Evolutionary conservation across 352 stramenopile genomes (phyloP).

Genomic region (Globisporangium solare): DNA sequence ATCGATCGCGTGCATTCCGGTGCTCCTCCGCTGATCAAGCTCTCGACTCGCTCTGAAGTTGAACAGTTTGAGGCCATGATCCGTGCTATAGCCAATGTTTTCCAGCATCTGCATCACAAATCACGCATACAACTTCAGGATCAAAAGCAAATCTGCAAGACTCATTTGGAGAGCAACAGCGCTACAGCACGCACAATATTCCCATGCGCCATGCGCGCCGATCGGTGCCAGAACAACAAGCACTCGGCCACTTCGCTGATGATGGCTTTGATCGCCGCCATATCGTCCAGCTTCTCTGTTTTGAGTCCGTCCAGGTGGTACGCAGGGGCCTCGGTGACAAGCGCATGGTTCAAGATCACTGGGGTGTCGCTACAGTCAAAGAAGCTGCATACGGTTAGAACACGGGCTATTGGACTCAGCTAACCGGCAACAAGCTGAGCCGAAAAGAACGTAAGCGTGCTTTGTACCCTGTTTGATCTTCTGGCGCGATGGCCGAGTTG

Average conservation of each 20-base stretch:
- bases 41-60: conserved; percentile 39
- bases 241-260: conserved; percentile 44
- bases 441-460: neutral
- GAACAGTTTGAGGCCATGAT: conserved; percentile 33
- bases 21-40: conserved; percentile 22
- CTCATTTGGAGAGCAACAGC: neutral
- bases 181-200: conserved; percentile 43
- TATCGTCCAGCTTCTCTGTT: conserved; percentile 28
- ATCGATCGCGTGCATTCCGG: conserved; percentile 26
- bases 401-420: conserved; percentile 7
- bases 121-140: neutral
- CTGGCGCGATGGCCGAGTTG: conserved; percentile 24
- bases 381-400: conserved; percentile 20
- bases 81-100: conserved; percentile 44
- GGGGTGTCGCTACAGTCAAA: conserved; percentile 30
- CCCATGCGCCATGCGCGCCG: conserved; percentile 49
- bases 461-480: conserved; percentile 49
- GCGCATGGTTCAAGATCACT: conserved; percentile 44
- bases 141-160: too few species aligned
- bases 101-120: conserved; percentile 22
- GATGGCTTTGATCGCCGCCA: conserved; percentile 22
- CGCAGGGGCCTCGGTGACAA: conserved; percentile 51
- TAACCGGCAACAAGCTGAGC: conserved; percentile 1
- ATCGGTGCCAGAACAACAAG: conserved; percentile 50
- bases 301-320: conserved; percentile 40